A percentile compares a stretch with the other conserved stretches of the same genome.
Evolutionary conservation across 1,284 basidiomycete genomes (phyloP).

Genomic region (Cutaneotrichosporon dermatis): DNA sequence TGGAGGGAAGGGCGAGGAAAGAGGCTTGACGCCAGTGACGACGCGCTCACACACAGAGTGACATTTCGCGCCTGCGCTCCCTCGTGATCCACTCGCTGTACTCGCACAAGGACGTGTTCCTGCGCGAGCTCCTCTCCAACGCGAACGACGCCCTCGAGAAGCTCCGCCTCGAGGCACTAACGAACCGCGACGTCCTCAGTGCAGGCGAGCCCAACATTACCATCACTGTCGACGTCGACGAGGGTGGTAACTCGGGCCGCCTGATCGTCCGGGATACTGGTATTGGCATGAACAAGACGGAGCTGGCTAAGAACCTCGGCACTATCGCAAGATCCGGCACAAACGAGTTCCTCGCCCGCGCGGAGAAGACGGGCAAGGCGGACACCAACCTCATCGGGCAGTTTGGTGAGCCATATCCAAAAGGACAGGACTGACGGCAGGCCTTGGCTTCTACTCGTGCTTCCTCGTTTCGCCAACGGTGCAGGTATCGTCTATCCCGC

Average conservation of each 20-base stretch:
- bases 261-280: conserved; percentile 84
- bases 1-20: not conserved
- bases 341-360: conserved; percentile 79
- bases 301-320: conserved; percentile 66
- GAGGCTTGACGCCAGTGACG: no score
- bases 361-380: conserved; percentile 48
- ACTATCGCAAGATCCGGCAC: conserved; percentile 93
- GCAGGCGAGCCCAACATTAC: conserved; percentile 69
- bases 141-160: conserved; percentile 94
- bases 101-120: conserved; percentile 73
- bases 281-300: conserved; percentile 86
- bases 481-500: conserved; percentile 56
- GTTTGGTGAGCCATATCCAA: conserved; percentile 56
- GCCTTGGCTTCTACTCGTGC: conserved; percentile 72
- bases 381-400: conserved; percentile 82
- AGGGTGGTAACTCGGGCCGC: conserved; percentile 61
- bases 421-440: conserved; percentile 17
- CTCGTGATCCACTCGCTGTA: conserved; percentile 72
- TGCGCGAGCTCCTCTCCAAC: conserved; percentile 89
- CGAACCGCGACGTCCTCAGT: conserved; percentile 67
- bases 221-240: conserved; percentile 66
- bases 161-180: conserved; percentile 74
- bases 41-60: conserved; percentile 59
- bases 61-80: conserved; percentile 81
- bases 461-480: conserved; percentile 90